A percentile compares a stretch with the other conserved stretches of the same genome.
Evolutionary conservation across 768 basidiomycete genomes (phyloP).

Genomic region (Lentinus tigrinus): DNA sequence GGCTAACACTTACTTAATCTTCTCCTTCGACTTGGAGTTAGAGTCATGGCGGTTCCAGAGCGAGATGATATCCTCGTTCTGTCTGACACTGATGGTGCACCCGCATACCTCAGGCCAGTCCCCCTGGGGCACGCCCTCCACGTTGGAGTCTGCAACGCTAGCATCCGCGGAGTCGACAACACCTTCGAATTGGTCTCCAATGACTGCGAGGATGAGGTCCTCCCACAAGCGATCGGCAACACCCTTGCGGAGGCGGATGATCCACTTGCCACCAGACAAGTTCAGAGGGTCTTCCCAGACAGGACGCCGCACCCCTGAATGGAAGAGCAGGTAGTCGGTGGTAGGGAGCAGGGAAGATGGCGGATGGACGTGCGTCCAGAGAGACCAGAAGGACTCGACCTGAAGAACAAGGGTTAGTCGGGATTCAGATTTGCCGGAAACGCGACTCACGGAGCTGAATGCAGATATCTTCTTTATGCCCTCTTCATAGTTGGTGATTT

Average conservation of each 20-base stretch:
- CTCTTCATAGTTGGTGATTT: slow-evolving; percentile 89
- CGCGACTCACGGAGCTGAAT: slow-evolving; percentile 72
- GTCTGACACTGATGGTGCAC: slow-evolving; percentile 90
- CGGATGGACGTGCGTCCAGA: slow-evolving; percentile 88
- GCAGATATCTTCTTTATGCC: slow-evolving; percentile 91
- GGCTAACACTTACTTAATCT: slow-evolving; percentile 64
- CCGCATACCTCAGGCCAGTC: slow-evolving; percentile 88
- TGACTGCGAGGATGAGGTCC: slow-evolving; percentile 79
- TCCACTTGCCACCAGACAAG: slow-evolving; percentile 89
- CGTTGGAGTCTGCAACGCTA: slow-evolving; percentile 39
- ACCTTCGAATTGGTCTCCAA: slow-evolving; percentile 84
- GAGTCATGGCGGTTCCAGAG: slow-evolving; percentile 88
- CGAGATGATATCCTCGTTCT: slow-evolving; percentile 91
- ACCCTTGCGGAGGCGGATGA: slow-evolving; percentile 88
- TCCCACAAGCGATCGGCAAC: slow-evolving; percentile 91
- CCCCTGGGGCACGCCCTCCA: slow-evolving; percentile 21
- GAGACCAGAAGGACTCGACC: slow-evolving; percentile 95
- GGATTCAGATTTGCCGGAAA: neutral
- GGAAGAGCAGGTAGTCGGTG: slow-evolving; percentile 93
- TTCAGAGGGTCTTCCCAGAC: slow-evolving; percentile 97
- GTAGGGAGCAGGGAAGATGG: slow-evolving; percentile 84
- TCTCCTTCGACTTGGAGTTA: slow-evolving; percentile 73
- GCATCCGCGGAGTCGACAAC: slow-evolving; percentile 45
- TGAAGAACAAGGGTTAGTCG: slow-evolving; percentile 26
- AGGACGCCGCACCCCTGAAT: slow-evolving; percentile 78